phyloP scores from a whole-genome alignment of 192 early-diverging fungal genomes.

The Jimgerdemannia flammicorona region DNA sequence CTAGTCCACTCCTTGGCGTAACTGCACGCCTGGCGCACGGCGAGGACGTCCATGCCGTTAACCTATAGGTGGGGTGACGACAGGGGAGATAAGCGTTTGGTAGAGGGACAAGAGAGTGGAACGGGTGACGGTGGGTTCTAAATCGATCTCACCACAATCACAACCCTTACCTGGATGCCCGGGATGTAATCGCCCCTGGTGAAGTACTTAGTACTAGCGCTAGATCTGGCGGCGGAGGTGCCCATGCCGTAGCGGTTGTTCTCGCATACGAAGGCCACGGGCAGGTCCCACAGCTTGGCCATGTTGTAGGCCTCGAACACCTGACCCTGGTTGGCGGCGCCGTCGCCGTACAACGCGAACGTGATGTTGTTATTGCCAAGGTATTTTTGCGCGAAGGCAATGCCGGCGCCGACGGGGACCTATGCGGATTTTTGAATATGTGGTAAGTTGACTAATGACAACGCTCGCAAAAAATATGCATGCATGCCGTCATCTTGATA shows the following conservation, averaged over 20 bases:
- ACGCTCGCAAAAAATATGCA: too few species aligned
- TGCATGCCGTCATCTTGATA: too few species aligned
- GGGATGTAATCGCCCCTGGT: constrained; percentile 97
- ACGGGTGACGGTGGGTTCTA: too few species aligned
- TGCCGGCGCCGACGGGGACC: constrained; percentile 77
- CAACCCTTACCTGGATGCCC: constrained; percentile 74
- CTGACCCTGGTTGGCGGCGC: constrained; percentile 98
- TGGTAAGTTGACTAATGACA: too few species aligned
- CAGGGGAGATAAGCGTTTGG: too few species aligned
- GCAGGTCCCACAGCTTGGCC: constrained; percentile 97
- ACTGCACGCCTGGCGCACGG: constrained; percentile 80
- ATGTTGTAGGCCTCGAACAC: constrained; percentile 99
- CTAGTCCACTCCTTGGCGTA: constrained; percentile 84
- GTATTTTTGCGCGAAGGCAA: constrained; percentile 96
- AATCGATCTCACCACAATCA: too few species aligned
- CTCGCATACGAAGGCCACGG: constrained; percentile 93
- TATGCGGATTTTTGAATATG: too few species aligned
- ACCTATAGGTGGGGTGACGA: too few species aligned
- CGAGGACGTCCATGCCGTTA: constrained; percentile 94
- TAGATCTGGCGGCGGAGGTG: constrained; percentile 83
- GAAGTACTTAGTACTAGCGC: constrained; percentile 92
- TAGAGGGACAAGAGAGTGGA: too few species aligned
- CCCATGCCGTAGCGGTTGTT: constrained; percentile 99
- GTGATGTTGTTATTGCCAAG: constrained; percentile 70
- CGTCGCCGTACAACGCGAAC: constrained; percentile 94